phyloP scores from a whole-genome alignment of 208 protist species.

The Endotrypanum monterogeii region DNA sequence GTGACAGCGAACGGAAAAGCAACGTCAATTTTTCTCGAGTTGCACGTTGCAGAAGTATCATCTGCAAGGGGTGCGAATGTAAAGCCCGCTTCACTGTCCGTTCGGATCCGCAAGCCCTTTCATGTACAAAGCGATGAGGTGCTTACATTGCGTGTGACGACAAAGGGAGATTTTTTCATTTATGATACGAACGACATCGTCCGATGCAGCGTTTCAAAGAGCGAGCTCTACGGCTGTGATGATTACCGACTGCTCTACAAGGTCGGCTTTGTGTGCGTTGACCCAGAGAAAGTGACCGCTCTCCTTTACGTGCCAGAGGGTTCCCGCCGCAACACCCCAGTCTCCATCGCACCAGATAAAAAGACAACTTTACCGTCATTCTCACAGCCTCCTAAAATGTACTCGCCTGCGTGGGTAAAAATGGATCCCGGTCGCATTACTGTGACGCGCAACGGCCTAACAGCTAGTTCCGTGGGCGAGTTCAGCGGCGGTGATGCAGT shows the following conservation, averaged over 20 bases:
- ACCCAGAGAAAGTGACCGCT: conserved; percentile 51
- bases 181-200: conserved; percentile 79
- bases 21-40: conserved; percentile 77
- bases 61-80: conserved; percentile 21
- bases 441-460: conserved; percentile 59
- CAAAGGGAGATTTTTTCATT: conserved; percentile 82
- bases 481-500: conserved; percentile 65
- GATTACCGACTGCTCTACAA: conserved; percentile 17
- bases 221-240: conserved; percentile 42
- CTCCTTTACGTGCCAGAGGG: conserved; percentile 46
- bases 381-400: conserved; percentile 30
- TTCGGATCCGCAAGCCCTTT: conserved; percentile 58
- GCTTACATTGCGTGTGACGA: conserved; percentile 72
- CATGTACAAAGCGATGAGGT: conserved; percentile 66
- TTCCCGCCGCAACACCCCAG: conserved; percentile 30
- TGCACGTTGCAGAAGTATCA: conserved; percentile 51
- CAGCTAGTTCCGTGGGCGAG: conserved; percentile 62
- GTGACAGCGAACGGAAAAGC: conserved; percentile 59
- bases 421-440: conserved; percentile 57
- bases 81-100: conserved; percentile 11
- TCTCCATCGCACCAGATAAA: conserved; percentile 17
- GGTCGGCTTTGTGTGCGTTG: conserved; percentile 63
- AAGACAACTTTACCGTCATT: conserved; percentile 15
- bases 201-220: conserved; percentile 58
- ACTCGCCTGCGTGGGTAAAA: conserved; percentile 62